Evolutionary conservation across 176 grass and related monocot genomes (phyloP).

Genomic region (Saccharum officinarum): DNA sequence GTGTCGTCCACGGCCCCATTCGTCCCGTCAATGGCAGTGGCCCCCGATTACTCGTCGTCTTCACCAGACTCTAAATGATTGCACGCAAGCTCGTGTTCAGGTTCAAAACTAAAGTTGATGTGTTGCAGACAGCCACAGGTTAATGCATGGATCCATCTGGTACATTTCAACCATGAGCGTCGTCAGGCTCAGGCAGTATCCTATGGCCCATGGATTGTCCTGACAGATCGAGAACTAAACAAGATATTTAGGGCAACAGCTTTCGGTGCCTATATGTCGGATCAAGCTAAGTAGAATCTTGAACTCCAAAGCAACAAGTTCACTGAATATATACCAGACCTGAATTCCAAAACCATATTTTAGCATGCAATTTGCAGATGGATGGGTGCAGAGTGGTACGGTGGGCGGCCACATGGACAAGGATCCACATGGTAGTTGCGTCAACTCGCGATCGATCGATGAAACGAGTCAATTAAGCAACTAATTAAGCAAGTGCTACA

Average conservation of each 20-base stretch:
- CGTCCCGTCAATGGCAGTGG: too few species aligned
- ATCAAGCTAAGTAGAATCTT: not conserved
- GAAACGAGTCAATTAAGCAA: not conserved
- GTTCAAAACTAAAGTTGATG: not conserved
- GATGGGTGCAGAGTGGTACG: not conserved
- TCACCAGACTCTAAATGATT: not conserved
- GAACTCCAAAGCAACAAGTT: not conserved
- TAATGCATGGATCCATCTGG: not conserved
- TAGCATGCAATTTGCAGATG: not conserved
- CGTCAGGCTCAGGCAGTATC: not conserved
- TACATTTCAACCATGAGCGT: not conserved
- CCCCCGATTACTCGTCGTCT: too few species aligned
- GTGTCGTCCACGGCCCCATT: too few species aligned
- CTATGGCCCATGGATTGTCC: not conserved
- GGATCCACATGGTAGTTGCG: constrained; percentile 14
- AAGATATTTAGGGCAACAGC: not conserved
- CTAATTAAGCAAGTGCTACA: not conserved
- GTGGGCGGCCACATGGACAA: not conserved
- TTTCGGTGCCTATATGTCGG: constrained; percentile 14
- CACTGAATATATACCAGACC: not conserved
- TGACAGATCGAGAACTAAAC: not conserved
- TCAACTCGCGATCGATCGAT: not conserved
- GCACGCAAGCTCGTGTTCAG: not conserved
- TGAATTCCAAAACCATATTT: constrained; percentile 9
- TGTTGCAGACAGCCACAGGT: too few species aligned